Evolutionary conservation across 768 basidiomycete species (phyloP).

Genomic region (Boletus bicolor): DNA sequence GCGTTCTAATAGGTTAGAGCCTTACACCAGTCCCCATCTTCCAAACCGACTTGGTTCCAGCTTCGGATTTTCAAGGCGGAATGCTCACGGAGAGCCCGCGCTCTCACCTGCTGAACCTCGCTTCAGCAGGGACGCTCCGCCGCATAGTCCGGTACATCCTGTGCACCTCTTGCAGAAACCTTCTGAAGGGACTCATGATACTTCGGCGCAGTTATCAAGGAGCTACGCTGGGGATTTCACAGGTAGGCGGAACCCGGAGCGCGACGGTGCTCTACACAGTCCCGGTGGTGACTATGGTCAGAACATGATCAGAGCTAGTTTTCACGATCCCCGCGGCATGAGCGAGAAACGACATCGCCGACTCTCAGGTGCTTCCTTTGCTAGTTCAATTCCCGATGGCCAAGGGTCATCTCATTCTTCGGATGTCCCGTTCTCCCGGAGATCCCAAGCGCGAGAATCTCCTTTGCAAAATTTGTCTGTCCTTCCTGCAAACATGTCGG

Average conservation of each 20-base stretch:
- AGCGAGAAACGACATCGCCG: conserved; percentile 23
- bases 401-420: conserved; percentile 21
- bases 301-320: conserved; percentile 14
- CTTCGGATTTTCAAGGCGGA: conserved; percentile 39
- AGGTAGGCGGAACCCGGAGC: conserved; percentile 18
- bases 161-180: conserved; percentile 65
- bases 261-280: conserved; percentile 11
- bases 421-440: conserved; percentile 22
- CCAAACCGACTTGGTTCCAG: conserved; percentile 38
- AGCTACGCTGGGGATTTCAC: conserved; percentile 17
- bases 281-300: conserved; percentile 17
- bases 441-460: conserved; percentile 45
- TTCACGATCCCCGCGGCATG: conserved; percentile 16
- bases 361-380: conserved; percentile 21
- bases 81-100: conserved; percentile 41
- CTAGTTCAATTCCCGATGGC: conserved; percentile 21
- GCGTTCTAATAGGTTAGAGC: conserved; percentile 85
- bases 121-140: conserved; percentile 43
- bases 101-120: conserved; percentile 43
- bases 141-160: conserved; percentile 37
- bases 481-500: conserved; percentile 15
- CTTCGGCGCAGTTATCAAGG: conserved; percentile 16
- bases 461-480: conserved; percentile 34
- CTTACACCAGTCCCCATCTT: conserved; percentile 58
- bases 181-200: conserved; percentile 20